Evolutionary conservation across 2,329 filamentous ascomycete genomes (phyloP).

Genomic region (Phoma sp.): DNA sequence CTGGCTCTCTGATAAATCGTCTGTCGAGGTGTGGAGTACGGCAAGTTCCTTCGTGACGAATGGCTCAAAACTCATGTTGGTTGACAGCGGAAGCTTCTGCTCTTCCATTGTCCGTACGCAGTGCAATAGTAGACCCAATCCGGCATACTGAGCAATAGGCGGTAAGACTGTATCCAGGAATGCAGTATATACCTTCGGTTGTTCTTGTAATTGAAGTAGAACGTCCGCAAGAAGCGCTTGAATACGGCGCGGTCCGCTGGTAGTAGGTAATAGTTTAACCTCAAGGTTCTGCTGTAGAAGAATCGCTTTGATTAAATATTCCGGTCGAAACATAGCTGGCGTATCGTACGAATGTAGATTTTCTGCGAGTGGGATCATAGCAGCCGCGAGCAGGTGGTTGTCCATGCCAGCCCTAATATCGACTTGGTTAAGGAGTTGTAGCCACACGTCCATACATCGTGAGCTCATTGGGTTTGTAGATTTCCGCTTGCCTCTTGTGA

Average conservation of each 20-base stretch:
- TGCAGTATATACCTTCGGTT: slow-evolving; percentile 21
- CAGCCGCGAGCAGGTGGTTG: neutral
- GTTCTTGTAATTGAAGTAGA: slow-evolving; percentile 17
- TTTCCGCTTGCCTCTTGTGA: neutral
- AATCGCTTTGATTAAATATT: neutral
- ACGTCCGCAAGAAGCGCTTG: slow-evolving; percentile 18
- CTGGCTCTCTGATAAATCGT: neutral
- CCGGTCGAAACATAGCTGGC: neutral
- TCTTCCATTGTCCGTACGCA: slow-evolving; percentile 21
- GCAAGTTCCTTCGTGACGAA: neutral
- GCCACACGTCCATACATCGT: slow-evolving; percentile 23
- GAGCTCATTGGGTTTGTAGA: neutral
- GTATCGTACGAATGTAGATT: neutral
- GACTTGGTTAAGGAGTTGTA: slow-evolving; percentile 27
- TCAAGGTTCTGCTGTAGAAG: slow-evolving; percentile 4
- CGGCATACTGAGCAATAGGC: slow-evolving; percentile 16
- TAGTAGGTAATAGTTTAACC: slow-evolving; percentile 3
- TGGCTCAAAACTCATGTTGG: neutral
- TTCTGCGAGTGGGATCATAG: neutral
- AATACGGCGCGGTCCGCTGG: neutral
- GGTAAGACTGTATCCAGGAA: slow-evolving; percentile 25
- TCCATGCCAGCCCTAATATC: slow-evolving; percentile 11
- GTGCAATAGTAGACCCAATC: slow-evolving; percentile 11
- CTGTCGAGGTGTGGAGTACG: neutral
- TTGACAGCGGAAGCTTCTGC: slow-evolving; percentile 10